Conservation (phyloP, 768 basidiomycete species). For the Psilocybe tampanensis region DNA sequence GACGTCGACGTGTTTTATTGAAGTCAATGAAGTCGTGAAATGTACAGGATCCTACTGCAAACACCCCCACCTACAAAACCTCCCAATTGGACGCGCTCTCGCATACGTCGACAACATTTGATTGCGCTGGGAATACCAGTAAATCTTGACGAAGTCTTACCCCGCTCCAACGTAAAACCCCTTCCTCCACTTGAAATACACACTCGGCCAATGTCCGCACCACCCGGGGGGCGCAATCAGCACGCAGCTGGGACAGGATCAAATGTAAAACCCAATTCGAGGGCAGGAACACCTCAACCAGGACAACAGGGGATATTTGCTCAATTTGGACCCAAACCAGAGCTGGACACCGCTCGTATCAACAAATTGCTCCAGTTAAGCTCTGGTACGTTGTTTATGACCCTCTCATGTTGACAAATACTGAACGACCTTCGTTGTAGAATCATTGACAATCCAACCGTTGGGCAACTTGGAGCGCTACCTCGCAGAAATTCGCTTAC, state of each 20-base stretch:
- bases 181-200: slow-evolving; percentile 83
- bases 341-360: slow-evolving; percentile 68
- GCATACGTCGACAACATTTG: slow-evolving; percentile 87
- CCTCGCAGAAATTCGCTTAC: slow-evolving; percentile 65
- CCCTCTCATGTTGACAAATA: not conserved
- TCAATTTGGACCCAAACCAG: slow-evolving; percentile 77
- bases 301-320: slow-evolving; percentile 35
- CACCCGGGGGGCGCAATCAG: slow-evolving; percentile 60
- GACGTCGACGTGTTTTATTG: slow-evolving; percentile 2
- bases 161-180: slow-evolving; percentile 61
- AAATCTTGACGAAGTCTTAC: slow-evolving; percentile 90
- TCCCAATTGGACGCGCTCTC: slow-evolving; percentile 94
- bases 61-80: slow-evolving; percentile 77
- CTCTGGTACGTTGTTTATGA: not conserved
- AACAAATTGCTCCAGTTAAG: slow-evolving; percentile 60
- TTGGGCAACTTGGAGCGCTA: slow-evolving; percentile 65
- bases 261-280: slow-evolving; percentile 45
- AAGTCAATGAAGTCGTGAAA: slow-evolving; percentile 61
- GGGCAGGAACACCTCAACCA: slow-evolving; percentile 53
- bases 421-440: slow-evolving; percentile 38
- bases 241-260: slow-evolving; percentile 31
- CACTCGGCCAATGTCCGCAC: slow-evolving; percentile 81
- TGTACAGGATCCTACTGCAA: slow-evolving; percentile 73
- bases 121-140: slow-evolving; percentile 93
- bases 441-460: slow-evolving; percentile 72